Evolutionary conservation across 208 protist species (phyloP).

Genomic region (Trypanosoma melophagium): DNA sequence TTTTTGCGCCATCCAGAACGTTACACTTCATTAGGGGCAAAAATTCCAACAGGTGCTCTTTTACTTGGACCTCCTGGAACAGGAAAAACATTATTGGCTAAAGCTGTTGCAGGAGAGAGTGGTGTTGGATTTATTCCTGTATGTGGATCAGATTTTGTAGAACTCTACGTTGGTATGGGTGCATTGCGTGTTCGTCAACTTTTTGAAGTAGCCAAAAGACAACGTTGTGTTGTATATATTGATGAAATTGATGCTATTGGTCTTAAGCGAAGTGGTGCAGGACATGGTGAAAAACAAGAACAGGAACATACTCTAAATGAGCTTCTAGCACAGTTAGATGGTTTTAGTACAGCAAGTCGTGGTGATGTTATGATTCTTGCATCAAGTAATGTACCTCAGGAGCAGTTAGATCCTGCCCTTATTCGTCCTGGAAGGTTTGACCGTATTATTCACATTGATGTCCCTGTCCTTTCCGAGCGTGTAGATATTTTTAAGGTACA

Average conservation of each 20-base stretch:
- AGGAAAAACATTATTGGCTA: slow-evolving; percentile 94
- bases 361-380: slow-evolving; percentile 94
- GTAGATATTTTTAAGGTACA: slow-evolving; percentile 96
- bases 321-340: slow-evolving; percentile 97
- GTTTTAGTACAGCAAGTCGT: slow-evolving; percentile 77
- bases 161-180: slow-evolving; percentile 97
- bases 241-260: slow-evolving; percentile 99
- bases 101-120: slow-evolving; percentile 91
- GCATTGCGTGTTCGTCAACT: slow-evolving; percentile 93
- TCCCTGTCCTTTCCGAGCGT: slow-evolving; percentile 91
- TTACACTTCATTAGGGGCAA: slow-evolving; percentile 76
- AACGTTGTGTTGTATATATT: slow-evolving; percentile 97
- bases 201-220: slow-evolving; percentile 92
- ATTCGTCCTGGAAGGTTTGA: slow-evolving; percentile 95
- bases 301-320: slow-evolving; percentile 97
- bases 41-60: slow-evolving; percentile 83
- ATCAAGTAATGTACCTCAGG: slow-evolving; percentile 94
- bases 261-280: slow-evolving; percentile 58
- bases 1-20: slow-evolving; percentile 90
- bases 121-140: slow-evolving; percentile 91
- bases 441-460: slow-evolving; percentile 90
- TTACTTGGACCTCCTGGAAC: slow-evolving; percentile 92
- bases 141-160: slow-evolving; percentile 94
- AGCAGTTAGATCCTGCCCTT: slow-evolving; percentile 90
- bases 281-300: slow-evolving; percentile 90